These are phyloP conservation scores for Russula brevipes DNA, from an alignment of 768 basidiomycete species.

Conservation along the genomic window DNA sequence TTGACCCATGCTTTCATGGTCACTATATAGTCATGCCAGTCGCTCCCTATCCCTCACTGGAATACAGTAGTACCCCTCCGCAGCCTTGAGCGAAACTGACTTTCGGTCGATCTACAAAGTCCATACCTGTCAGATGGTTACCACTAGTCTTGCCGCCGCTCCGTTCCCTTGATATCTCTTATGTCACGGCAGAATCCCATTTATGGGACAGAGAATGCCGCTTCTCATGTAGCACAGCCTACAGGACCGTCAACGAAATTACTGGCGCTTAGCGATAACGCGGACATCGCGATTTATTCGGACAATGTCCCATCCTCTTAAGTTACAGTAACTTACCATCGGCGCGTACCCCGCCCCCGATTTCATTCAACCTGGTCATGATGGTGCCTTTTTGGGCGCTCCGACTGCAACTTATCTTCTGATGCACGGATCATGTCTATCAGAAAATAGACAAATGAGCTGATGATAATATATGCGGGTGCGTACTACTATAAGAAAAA, in stretches of 20 bases:
- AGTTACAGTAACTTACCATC: background rate
- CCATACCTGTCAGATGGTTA: background rate
- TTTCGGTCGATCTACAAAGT: background rate
- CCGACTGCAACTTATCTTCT: background rate
- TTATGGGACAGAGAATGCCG: background rate
- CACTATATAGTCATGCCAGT: background rate
- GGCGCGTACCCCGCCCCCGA: background rate
- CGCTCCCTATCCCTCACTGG: background rate
- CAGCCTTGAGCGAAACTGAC: background rate
- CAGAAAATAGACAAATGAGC: background rate
- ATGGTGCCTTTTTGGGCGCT: background rate
- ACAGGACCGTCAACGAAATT: background rate
- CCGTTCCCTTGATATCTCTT: background rate
- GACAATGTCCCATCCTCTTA: background rate
- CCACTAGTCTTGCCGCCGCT: background rate
- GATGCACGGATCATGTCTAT: background rate
- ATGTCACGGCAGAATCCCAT: no score
- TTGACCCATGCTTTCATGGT: background rate
- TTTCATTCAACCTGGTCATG: background rate
- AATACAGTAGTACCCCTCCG: background rate
- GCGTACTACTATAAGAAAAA: background rate
- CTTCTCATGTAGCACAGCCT: background rate
- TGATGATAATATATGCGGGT: background rate
- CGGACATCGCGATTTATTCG: background rate
- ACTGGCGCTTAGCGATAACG: background rate